Base-by-base conservation (phyloP, 768 basidiomycete genomes). In the Lactarius deliciosus region DNA sequence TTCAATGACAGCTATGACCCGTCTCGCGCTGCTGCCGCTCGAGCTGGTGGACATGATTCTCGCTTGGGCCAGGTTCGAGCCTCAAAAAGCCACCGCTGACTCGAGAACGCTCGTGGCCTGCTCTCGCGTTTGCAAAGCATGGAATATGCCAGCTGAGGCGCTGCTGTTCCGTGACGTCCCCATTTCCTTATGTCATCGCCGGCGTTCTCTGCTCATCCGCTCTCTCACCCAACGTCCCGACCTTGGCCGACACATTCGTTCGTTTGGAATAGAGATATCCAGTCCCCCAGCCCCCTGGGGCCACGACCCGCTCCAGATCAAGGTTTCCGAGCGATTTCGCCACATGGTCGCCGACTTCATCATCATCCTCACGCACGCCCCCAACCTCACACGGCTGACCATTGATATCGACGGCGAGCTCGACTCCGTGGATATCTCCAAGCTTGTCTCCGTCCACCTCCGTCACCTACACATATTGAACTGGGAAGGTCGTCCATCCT, bases 331-430 rank as follows among this genome's bases (percentile, higher is more conserved):
- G 13, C 57, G 58, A 30, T 68, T 53, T 47, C 66, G 50, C 34
- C 57, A 47, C 20, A 56, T 18, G 62, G 47, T 64, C 4, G 54
- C 62, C 5, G 62, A 64, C 43, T 64, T 68, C 10, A 64, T 68
- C n/a, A n/a, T 4, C 50, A 56, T 68, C 32, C 66, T 68, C 36
- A 38, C 53, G 2, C 58, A 60, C 15, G 58, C 63, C 1, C 62
- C 66, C 40, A 68, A 68, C 25, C 61, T 68, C 5, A 47, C 54
- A 10, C 66, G 66, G n/a, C 50, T 68, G 34, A 56, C 57, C 34
- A 64, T 68, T 34, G 66, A 68, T 36, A 60, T 68, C 18, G 66
- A 68, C 36, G 66, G 63, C 54, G 66, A 68, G 45, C 50, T 68
- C 34, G 62, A 64, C 18, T 18, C 28, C 7, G 58, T 34, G 6